These are phyloP conservation scores for Funneliformis geosporum DNA, from an alignment of 192 early-diverging fungal genomes.

Conservation along the genomic window DNA sequence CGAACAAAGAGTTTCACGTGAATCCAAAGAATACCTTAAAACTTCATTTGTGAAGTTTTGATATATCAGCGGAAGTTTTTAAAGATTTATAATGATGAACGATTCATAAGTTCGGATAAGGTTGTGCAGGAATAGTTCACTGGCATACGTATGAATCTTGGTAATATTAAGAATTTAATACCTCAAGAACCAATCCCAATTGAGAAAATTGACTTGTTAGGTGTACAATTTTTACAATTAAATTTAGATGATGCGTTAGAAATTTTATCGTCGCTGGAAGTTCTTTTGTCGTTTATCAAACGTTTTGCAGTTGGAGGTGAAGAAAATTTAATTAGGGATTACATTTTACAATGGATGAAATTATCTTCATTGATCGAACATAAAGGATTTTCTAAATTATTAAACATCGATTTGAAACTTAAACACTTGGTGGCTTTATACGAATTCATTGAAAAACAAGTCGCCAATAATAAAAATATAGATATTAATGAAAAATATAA, in stretches of 20 bases:
- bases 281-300: conserved; percentile 33
- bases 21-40: too few relatives aligned
- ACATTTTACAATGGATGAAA: conserved; percentile 24
- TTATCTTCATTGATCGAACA: conserved; percentile 2
- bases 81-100: too few relatives aligned
- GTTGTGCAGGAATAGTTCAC: too few relatives aligned
- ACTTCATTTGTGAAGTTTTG: too few relatives aligned
- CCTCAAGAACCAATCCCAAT: conserved; percentile 22
- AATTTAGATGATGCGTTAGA: background rate
- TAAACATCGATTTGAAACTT: background rate
- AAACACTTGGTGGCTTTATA: conserved; percentile 31
- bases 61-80: too few relatives aligned
- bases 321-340: conserved; percentile 20
- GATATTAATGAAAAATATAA: too few relatives aligned
- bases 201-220: background rate
- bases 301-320: background rate
- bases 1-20: too few relatives aligned
- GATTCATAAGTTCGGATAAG: too few relatives aligned
- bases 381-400: background rate
- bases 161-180: conserved; percentile 22
- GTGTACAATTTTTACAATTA: background rate
- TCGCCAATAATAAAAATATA: too few relatives aligned
- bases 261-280: conserved; percentile 30
- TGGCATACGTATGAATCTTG: too few relatives aligned
- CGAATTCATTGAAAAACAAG: too few relatives aligned